Evolutionary conservation across 352 stramenopile species (phyloP).

Genomic region (Phytopythium vexans): DNA sequence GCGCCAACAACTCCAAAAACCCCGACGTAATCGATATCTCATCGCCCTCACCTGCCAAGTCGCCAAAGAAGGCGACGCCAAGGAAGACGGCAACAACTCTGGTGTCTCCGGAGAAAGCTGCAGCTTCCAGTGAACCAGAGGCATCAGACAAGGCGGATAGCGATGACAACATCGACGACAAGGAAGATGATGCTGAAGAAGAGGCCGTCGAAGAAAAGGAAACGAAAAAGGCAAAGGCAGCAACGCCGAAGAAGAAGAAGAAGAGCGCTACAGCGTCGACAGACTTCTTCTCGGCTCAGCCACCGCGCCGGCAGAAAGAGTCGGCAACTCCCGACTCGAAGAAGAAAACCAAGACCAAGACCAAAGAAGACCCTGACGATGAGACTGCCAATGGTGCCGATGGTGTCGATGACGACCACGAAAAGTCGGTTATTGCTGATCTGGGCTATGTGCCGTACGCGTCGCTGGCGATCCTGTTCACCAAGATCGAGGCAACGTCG

Average conservation of each 20-base stretch:
- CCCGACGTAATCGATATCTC: slow-evolving; percentile 36
- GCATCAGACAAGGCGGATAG: slow-evolving; percentile 12
- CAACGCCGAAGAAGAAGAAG: slow-evolving; percentile 4
- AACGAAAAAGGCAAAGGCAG: slow-evolving; percentile 8
- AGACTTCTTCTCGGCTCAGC: slow-evolving; percentile 30
- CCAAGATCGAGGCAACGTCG: slow-evolving; percentile 71
- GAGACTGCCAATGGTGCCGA: slow-evolving; percentile 6
- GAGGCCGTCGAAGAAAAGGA: slow-evolving; percentile 12
- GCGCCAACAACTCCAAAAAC: slow-evolving; percentile 14
- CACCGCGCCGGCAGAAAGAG: slow-evolving; percentile 5
- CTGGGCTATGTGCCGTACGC: slow-evolving; percentile 37
- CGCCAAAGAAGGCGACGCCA: slow-evolving; percentile 4
- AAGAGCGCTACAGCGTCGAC: not conserved
- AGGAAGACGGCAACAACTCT: slow-evolving; percentile 2
- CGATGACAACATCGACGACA: slow-evolving; percentile 3
- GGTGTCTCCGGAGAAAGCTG: slow-evolving; percentile 8
- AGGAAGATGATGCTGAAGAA: slow-evolving; percentile 8
- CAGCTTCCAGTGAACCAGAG: slow-evolving; percentile 18
- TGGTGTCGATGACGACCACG: not conserved
- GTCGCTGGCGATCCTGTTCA: slow-evolving; percentile 64
- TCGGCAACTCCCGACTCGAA: not conserved
- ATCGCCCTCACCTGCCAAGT: slow-evolving; percentile 6
- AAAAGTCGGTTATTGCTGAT: no score
- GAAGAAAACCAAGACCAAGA: slow-evolving; percentile 9
- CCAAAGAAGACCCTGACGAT: slow-evolving; percentile 4